A percentile compares a stretch with the other conserved stretches of the same genome.
Evolutionary conservation across 352 stramenopile species (phyloP).

Genomic region (Thraustotheca clavata): DNA sequence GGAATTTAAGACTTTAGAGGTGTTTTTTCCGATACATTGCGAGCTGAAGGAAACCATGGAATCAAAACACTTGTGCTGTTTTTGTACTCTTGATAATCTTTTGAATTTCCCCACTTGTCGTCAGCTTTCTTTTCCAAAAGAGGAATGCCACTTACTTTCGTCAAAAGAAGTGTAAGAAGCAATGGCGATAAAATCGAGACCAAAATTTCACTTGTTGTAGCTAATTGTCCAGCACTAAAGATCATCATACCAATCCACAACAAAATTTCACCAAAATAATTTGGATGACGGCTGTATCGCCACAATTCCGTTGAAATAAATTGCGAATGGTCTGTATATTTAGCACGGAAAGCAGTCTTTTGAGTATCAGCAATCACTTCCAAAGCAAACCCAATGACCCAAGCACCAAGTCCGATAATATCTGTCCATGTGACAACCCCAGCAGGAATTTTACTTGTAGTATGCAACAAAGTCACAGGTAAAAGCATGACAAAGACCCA

Average conservation of each 20-base stretch:
- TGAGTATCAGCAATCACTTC: slow-evolving; percentile 73
- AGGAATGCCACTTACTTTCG: slow-evolving; percentile 56
- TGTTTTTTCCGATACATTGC: no score
- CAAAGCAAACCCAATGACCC: slow-evolving; percentile 61
- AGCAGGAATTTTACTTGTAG: no score
- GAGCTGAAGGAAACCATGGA: no score
- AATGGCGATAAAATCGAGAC: slow-evolving; percentile 39
- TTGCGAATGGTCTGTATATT: slow-evolving; percentile 3
- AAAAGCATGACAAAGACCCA: no score
- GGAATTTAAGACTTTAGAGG: no score
- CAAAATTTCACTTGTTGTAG: slow-evolving; percentile 39
- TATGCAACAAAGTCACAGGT: no score
- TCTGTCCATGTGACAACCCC: no score
- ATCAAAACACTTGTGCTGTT: slow-evolving; percentile 44
- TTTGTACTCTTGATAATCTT: slow-evolving; percentile 61
- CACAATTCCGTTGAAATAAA: slow-evolving; percentile 28
- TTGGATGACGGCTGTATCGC: slow-evolving; percentile 29
- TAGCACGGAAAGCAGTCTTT: slow-evolving; percentile 57
- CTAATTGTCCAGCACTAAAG: slow-evolving; percentile 19
- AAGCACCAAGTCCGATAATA: slow-evolving; percentile 41
- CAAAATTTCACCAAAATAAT: slow-evolving; percentile 33
- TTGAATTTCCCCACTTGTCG: slow-evolving; percentile 43
- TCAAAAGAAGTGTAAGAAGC: slow-evolving; percentile 54
- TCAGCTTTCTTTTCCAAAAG: slow-evolving; percentile 57
- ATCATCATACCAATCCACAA: slow-evolving; percentile 36